Evolutionary conservation across 1,284 basidiomycete species (phyloP).

Genomic region (Volvariella volvacea): DNA sequence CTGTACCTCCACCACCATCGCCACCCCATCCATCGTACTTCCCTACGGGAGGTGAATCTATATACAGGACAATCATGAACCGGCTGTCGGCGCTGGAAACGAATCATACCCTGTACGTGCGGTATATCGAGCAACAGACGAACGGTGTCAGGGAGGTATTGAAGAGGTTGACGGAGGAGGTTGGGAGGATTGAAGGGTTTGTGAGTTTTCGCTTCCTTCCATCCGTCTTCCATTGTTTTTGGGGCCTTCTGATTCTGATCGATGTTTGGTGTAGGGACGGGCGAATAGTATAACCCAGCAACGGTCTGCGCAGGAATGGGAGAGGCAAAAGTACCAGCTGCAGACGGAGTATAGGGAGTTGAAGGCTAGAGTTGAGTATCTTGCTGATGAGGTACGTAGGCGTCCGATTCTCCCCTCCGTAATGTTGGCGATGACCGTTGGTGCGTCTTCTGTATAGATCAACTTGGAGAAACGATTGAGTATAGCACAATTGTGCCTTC

Average conservation of each 20-base stretch:
- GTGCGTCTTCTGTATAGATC: conserved; percentile 39
- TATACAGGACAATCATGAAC: conserved; percentile 96
- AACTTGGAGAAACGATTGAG: conserved; percentile 79
- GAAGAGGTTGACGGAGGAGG: conserved; percentile 73
- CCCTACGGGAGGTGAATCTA: conserved; percentile 74
- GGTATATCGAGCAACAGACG: conserved; percentile 91
- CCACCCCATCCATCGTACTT: background rate
- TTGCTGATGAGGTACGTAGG: conserved; percentile 64
- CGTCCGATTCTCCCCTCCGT: background rate
- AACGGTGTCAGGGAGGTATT: conserved; percentile 73
- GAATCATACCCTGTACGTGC: conserved; percentile 82
- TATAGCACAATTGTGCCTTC: conserved; percentile 74
- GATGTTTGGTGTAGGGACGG: conserved; percentile 42
- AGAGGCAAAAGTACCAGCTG: conserved; percentile 58
- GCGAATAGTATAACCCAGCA: conserved; percentile 63
- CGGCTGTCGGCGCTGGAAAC: conserved; percentile 81
- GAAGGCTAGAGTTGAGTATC: conserved; percentile 56
- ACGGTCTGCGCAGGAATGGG: conserved; percentile 63
- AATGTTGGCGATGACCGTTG: background rate
- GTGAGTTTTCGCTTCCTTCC: conserved; percentile 41
- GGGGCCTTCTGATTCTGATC: background rate
- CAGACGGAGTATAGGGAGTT: conserved; percentile 69
- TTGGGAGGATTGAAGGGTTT: conserved; percentile 69
- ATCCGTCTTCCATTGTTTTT: conserved; percentile 1
- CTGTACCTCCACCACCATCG: conserved; percentile 3